Conservation (phyloP, 192 early-diverging fungal genomes). For the Bifiguratus adelaidae region DNA sequence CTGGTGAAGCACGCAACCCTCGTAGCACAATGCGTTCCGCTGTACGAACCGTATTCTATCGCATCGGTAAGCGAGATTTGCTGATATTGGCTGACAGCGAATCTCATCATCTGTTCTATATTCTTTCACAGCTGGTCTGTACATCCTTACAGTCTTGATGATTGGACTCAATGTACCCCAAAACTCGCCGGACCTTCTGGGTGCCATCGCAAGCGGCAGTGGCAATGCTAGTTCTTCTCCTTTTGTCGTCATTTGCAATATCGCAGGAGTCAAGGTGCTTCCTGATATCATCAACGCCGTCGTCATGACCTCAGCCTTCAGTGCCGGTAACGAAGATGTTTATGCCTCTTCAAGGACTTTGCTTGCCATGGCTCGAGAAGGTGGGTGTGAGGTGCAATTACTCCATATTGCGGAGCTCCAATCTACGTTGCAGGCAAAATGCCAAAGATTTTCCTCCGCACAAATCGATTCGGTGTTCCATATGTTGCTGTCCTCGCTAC, state of each 20-base stretch:
- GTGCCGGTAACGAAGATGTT: conserved; percentile 79
- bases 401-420: no score
- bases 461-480: conserved; percentile 58
- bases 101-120: no score
- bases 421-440: no score
- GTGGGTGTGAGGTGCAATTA: no score
- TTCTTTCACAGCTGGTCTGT: no score
- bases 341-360: conserved; percentile 80
- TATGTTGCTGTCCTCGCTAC: conserved; percentile 46
- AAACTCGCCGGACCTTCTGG: conserved; percentile 41
- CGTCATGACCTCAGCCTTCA: conserved; percentile 53
- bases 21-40: conserved; percentile 61
- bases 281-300: conserved; percentile 66
- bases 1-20: conserved; percentile 84
- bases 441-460: conserved; percentile 46
- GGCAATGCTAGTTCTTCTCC: conserved; percentile 47
- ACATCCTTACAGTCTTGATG: conserved; percentile 70
- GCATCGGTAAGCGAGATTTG: no score
- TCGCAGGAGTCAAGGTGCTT: conserved; percentile 48
- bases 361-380: conserved; percentile 61
- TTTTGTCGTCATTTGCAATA: conserved; percentile 55
- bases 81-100: no score
- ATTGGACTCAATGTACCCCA: conserved; percentile 81
- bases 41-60: conserved; percentile 70
- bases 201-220: no score